These are phyloP conservation scores for Arctostaphylos glauca DNA, from an alignment of 148 eudicot genomes.

Conservation along the genomic window DNA sequence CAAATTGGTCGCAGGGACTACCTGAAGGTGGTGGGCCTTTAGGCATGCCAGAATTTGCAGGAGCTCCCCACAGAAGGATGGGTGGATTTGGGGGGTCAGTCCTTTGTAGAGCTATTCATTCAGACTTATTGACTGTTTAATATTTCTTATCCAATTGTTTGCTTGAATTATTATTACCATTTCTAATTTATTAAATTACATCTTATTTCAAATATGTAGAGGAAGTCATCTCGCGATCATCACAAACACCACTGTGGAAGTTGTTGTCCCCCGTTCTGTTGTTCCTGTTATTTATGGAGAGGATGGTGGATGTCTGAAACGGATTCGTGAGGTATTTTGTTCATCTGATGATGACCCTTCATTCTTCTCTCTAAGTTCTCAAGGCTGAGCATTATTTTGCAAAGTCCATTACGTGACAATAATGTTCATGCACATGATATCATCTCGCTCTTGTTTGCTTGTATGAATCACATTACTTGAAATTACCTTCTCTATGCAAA, in stretches of 20 bases:
- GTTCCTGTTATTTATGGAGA: constrained; percentile 88
- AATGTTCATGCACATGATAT: neutral
- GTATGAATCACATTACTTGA: neutral
- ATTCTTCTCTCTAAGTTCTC: neutral
- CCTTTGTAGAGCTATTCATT: neutral
- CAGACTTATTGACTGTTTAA: neutral
- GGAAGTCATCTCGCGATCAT: constrained; percentile 63
- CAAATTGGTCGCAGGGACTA: constrained; percentile 37
- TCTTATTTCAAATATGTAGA: constrained; percentile 31
- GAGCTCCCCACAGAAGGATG: constrained; percentile 61
- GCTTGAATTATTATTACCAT: constrained; percentile 13
- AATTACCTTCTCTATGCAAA: neutral
- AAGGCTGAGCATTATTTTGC: neutral
- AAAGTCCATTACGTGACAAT: neutral
- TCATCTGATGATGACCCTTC: neutral
- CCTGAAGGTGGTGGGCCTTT: constrained; percentile 61
- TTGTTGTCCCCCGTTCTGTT: constrained; percentile 79
- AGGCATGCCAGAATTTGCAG: constrained; percentile 58
- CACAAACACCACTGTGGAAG: constrained; percentile 88
- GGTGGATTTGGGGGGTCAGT: constrained; percentile 85
- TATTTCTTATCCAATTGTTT: constrained; percentile 13
- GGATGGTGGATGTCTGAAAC: constrained; percentile 87
- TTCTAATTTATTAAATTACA: neutral
- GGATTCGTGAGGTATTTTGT: constrained; percentile 71
- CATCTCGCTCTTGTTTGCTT: neutral